Evolutionary conservation across 1,284 basidiomycete species (phyloP), one percentile per base, ranked within the genome.

Genomic region (Rhodotorula sp.): DNA sequence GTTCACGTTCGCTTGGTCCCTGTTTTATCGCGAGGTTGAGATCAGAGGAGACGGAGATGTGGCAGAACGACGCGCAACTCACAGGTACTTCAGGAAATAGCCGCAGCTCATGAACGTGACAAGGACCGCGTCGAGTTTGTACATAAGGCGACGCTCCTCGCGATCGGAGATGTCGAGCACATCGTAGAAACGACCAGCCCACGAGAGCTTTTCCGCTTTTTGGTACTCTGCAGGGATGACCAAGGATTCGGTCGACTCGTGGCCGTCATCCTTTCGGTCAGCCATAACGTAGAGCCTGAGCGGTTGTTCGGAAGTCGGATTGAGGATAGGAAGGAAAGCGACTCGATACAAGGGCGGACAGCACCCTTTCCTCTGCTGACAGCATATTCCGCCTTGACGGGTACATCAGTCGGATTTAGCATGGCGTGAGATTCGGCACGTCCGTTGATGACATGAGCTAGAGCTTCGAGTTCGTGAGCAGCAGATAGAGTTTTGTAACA

Each of bases 71-170:
- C 29, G 1, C 2, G 29, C 29, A 15, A 21, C 56, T 29, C 18
- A 58, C 18, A 62, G 34, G 62, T 80, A 78, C 64, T 80, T 79
- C 65, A 79, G 64, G 69, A 79, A 80, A 68, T 80, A 80, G 1
- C 80, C 80, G 12, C 79, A 68, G 75, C 63, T 80, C 34, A 43
- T 43, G 39, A 64, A 80, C 3, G 78, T 78, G 23, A 82, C 68
- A 16, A 82, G 59, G n/a, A 77, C 69, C 0, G 78, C 78, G 67
- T 81, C 80, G 7, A 82, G 76, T 70, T 81, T 82, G 78, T 79
- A 77, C 31, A 82, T 54, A 1, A 81, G 71, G 65, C 77, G 72
- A 34, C 79, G 74, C 70, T 81, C 79, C 7, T 73, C 73, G 1
- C 65, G 65, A 65, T 81, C 81, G n/a, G 77, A 74, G 3, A 80